phyloP scores from a whole-genome alignment of 2,329 filamentous ascomycete species.

The Exophiala alcalophila region DNA sequence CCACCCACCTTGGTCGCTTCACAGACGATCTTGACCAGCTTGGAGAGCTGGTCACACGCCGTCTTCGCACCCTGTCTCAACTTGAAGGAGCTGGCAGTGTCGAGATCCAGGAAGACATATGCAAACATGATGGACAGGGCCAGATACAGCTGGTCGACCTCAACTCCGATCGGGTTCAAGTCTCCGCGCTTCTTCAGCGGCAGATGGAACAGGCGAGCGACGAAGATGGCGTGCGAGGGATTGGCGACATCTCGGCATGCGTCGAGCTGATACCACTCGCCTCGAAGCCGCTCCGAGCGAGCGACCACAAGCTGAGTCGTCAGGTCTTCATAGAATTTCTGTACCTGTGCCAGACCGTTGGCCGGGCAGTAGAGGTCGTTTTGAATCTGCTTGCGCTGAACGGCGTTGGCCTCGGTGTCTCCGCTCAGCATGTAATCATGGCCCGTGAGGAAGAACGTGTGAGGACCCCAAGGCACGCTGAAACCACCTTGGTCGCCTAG shows the following conservation, averaged over 20 bases:
- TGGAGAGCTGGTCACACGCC: slow-evolving; percentile 23
- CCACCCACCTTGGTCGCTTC: slow-evolving; percentile 35
- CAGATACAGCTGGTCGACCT: slow-evolving; percentile 31
- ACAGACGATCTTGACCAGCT: slow-evolving; percentile 29
- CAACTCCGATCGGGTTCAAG: slow-evolving; percentile 26
- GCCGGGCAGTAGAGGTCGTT: slow-evolving; percentile 40
- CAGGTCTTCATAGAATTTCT: slow-evolving; percentile 48
- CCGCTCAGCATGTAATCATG: slow-evolving; percentile 50
- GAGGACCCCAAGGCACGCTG: slow-evolving; percentile 44
- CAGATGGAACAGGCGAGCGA: slow-evolving; percentile 32
- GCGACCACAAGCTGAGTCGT: slow-evolving; percentile 38
- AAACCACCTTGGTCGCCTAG: slow-evolving; percentile 44
- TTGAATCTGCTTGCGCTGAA: slow-evolving; percentile 43
- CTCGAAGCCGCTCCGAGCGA: slow-evolving; percentile 33
- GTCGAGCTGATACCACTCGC: slow-evolving; percentile 35
- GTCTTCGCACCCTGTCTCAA: slow-evolving; percentile 26
- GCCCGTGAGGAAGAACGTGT: slow-evolving; percentile 38
- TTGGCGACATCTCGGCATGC: slow-evolving; percentile 33
- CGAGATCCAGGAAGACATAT: slow-evolving; percentile 34
- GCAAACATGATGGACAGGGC: slow-evolving; percentile 32
- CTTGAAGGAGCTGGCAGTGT: slow-evolving; percentile 31
- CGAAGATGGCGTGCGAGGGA: slow-evolving; percentile 34
- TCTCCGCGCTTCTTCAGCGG: slow-evolving; percentile 30
- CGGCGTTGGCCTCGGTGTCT: slow-evolving; percentile 41
- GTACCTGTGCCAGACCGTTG: slow-evolving; percentile 47